Percentiles rank a stretch among this genome's conserved stretches.
phyloP scores from a whole-genome alignment of 805 yeast genomes.

The Hyphopichia homilentoma region DNA sequence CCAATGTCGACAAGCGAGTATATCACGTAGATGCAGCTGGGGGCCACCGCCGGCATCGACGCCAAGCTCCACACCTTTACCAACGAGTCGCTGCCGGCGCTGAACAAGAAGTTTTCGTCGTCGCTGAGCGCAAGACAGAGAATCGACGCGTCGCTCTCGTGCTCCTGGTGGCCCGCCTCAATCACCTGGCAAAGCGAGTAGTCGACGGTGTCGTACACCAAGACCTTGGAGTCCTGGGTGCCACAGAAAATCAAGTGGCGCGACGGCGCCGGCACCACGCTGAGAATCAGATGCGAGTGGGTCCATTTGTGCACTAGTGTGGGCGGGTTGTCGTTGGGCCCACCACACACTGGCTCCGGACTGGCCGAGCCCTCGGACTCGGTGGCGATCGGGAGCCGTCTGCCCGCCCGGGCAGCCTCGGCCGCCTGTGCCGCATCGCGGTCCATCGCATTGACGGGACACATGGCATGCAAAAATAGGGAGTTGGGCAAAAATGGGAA shows the following conservation, averaged over 20 bases:
- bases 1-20: constrained; percentile 89
- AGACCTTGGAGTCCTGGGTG: constrained; percentile 78
- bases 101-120: constrained; percentile 59
- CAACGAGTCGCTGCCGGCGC: constrained; percentile 88
- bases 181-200: constrained; percentile 54
- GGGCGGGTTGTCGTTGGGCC: constrained; percentile 11
- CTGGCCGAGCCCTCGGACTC: constrained; percentile 1
- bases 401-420: neutral
- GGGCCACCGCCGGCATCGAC: constrained; percentile 11
- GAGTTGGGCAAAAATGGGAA: too few relatives aligned
- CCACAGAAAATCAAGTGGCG: constrained; percentile 74
- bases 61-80: constrained; percentile 79
- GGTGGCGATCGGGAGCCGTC: neutral
- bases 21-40: constrained; percentile 56
- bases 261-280: constrained; percentile 60
- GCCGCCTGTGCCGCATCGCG: too few relatives aligned
- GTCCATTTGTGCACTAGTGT: constrained; percentile 70
- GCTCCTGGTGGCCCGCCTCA: constrained; percentile 42
- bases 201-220: constrained; percentile 64
- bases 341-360: too few relatives aligned
- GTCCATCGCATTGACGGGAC: constrained; percentile 27
- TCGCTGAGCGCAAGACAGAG: constrained; percentile 58
- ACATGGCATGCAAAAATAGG: too few relatives aligned
- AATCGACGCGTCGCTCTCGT: constrained; percentile 71
- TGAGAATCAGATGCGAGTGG: constrained; percentile 65